Evolutionary conservation across 2,329 filamentous ascomycete species (phyloP), one percentile per base, ranked within the genome.

Genomic region (Alternaria angustiovoidea): DNA sequence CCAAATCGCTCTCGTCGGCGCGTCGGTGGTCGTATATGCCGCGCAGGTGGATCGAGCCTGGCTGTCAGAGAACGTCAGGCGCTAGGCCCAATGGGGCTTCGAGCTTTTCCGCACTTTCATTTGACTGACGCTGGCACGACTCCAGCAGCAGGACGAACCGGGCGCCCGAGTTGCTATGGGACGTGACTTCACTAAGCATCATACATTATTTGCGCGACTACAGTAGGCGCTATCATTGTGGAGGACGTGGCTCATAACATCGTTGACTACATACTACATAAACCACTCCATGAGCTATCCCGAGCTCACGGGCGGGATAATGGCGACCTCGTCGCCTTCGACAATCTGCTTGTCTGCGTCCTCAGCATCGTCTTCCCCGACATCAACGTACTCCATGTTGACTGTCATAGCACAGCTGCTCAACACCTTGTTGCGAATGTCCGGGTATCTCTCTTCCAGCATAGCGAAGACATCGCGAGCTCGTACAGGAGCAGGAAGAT

Each of bases 271-370:
- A 36, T 51, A 18, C 14, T 36, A 36, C 32, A 36, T 16, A 36
- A 16, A 36, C 14, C 32, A 36, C 32, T 36, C 12, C 12, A 3
- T 12, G 7, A 3, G 18, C 57, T 44, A 64, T 22, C 92, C 92
- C 38, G 92, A 93, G 82, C 92, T 96, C 66, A 96, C 93, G 9
- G 93, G 92, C 34, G 93, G 92, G 58, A 96, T 94, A 36, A 96
- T 90, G 42, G 91, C 93, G 56, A 96, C 91, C 80, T 96, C 93
- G 74, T 96, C 92, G 28, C 89, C 91, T 63, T 87, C 87, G 52
- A 87, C 80, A 58, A 96, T 90, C 57, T 87, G 75, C 26, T 82
- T 67, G 16, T 80, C 80, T 47, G 78, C 78, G 12, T 76, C 77
- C 18, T 78, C 78, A 32, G 79, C 79, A 41, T 82, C 82, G 5